Base-by-base conservation (phyloP, 2,329 filamentous ascomycete genomes). In the Ophiobolus disseminans region DNA sequence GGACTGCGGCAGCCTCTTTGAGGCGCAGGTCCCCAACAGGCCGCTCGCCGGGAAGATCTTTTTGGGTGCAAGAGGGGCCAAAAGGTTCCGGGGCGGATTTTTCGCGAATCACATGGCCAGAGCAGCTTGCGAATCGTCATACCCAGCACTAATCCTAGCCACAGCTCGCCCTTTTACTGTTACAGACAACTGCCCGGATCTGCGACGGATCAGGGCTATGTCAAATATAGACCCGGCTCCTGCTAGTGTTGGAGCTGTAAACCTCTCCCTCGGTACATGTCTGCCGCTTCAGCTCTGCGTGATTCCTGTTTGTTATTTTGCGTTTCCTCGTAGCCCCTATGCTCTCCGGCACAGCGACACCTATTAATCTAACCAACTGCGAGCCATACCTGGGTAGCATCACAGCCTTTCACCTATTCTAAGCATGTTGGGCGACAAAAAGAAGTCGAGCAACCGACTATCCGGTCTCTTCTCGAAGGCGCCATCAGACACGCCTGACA, bases 401-500 rank as follows among this genome's bases (percentile, higher is more conserved):
- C n/a, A n/a, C n/a, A n/a, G n/a, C n/a, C n/a, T n/a, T n/a, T 20
- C 14, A 2, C 23, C 20, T 20, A 38, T 20, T 30, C 11, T 40
- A 31, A 36, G 50, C 47, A 62, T 62, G 53, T 37, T 66, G 59
- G 54, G 53, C 28, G 58, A 65, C 44, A 69, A 65, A 58, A 72
- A 69, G 55, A 64, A 63, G 40, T 59, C 68, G n/a, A 63, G 54
- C 55, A 57, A 58, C 37, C 53, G 70, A 51, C 62, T 73, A 44
- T 72, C 69, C 41, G 69, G 68, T 34, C 47, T 72, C 22, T 69
- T 73, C 48, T 68, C 62, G 10, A 42, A 58, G 31, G 58, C 57
- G 13, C 62, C 62, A 10, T 56, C 59, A 37, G 61, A 62, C 17
- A 42, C 58, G 13, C 40, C 40, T 16, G 55, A 56, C 13, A 54